A percentile compares a stretch with the other conserved stretches of the same genome.
Evolutionary conservation across 768 basidiomycete species (phyloP).

Genomic region (Megacollybia marginata): DNA sequence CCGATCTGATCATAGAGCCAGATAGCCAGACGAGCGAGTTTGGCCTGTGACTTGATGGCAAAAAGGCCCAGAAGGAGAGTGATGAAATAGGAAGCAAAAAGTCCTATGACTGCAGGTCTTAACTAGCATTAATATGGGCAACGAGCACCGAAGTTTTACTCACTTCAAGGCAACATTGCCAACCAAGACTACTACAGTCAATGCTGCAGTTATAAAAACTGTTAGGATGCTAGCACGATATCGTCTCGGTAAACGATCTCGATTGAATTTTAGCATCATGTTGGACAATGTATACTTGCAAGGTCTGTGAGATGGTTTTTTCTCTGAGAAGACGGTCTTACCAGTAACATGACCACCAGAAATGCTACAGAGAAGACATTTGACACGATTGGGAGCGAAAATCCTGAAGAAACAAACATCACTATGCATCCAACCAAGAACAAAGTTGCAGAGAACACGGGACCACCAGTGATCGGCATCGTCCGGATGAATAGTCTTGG

Average conservation of each 20-base stretch:
- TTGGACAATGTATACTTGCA: slow-evolving; percentile 47
- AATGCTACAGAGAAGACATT: slow-evolving; percentile 54
- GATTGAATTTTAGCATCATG: slow-evolving; percentile 56
- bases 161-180: slow-evolving; percentile 56
- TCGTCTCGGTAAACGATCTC: slow-evolving; percentile 45
- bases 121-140: not conserved
- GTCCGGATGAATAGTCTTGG: slow-evolving; percentile 42
- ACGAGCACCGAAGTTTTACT: not conserved
- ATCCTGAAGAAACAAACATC: not conserved
- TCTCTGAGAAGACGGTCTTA: not conserved
- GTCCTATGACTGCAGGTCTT: not conserved
- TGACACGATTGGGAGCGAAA: slow-evolving; percentile 17
- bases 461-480: slow-evolving; percentile 40
- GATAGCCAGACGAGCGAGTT: slow-evolving; percentile 43
- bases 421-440: not conserved
- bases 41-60: slow-evolving; percentile 46
- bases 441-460: slow-evolving; percentile 43
- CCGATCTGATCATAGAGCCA: slow-evolving; percentile 62
- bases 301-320: no score
- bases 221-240: slow-evolving; percentile 30
- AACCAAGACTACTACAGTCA: slow-evolving; percentile 37
- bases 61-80: slow-evolving; percentile 41
- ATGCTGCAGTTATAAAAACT: slow-evolving; percentile 33
- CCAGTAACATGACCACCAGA: slow-evolving; percentile 53
- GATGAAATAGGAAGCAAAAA: slow-evolving; percentile 52